A percentile compares a stretch with the other conserved stretches of the same genome.
Evolutionary conservation across 1,284 basidiomycete species (phyloP).

Genomic region (Sphagnurus paluster): DNA sequence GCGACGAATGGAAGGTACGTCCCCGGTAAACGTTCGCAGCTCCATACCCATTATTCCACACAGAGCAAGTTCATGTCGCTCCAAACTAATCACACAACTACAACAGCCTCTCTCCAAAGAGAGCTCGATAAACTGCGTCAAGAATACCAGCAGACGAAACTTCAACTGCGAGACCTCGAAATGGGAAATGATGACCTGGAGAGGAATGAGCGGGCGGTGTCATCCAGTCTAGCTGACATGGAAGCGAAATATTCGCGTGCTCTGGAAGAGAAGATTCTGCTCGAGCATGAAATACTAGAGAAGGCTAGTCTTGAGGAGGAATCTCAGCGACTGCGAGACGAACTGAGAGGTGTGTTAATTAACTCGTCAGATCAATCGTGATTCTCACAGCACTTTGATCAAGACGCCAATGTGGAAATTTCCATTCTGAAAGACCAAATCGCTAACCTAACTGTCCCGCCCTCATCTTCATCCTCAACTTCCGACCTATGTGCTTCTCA

Average conservation of each 20-base stretch:
- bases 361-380: slow-evolving; percentile 21
- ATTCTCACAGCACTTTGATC: slow-evolving; percentile 3
- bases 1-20: slow-evolving; percentile 91
- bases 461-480: slow-evolving; percentile 17
- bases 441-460: slow-evolving; percentile 25
- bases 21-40: background rate
- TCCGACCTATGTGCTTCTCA: slow-evolving; percentile 18
- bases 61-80: slow-evolving; percentile 87
- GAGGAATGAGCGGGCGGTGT: slow-evolving; percentile 87
- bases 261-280: slow-evolving; percentile 93
- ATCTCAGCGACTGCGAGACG: slow-evolving; percentile 89
- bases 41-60: slow-evolving; percentile 6
- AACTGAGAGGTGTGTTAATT: slow-evolving; percentile 92
- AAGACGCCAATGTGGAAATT: slow-evolving; percentile 86
- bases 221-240: slow-evolving; percentile 88
- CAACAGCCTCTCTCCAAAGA: slow-evolving; percentile 81
- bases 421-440: slow-evolving; percentile 81
- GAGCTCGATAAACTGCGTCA: slow-evolving; percentile 86
- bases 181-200: slow-evolving; percentile 97
- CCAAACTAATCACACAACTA: slow-evolving; percentile 88
- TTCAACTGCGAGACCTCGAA: slow-evolving; percentile 86
- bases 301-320: slow-evolving; percentile 92
- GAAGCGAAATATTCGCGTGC: slow-evolving; percentile 90
- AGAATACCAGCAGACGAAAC: slow-evolving; percentile 77
- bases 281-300: slow-evolving; percentile 95